Base-by-base conservation (phyloP, 768 basidiomycete species). In the Lyophyllum shimeji region DNA sequence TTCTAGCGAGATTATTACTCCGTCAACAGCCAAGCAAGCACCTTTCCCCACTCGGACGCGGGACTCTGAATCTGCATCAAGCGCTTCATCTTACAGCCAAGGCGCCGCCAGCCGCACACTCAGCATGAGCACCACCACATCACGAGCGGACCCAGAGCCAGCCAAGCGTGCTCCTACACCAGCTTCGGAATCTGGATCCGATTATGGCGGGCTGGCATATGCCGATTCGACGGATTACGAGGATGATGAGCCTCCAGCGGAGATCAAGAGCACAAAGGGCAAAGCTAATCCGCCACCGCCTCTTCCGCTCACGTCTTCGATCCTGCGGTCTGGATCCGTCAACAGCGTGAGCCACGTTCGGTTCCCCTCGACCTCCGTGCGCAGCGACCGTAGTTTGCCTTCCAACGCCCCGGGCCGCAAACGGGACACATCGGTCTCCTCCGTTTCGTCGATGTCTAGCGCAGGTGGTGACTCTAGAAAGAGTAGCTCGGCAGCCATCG, bases 161-260 rank as follows among this genome's bases (percentile, higher is more conserved):
- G n/a, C n/a, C 33, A 53, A 15, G 20, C 58, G 47, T 29, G 37
- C 52, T 20, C 53, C 55, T 5, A 66, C 71, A 2, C 50, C 65
- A 7, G 69, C 70, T 7, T 72, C 77, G 27, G 70, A 69, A 25
- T 76, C 77, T 2, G 76, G 65, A 17, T 79, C 77, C 2, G 80
- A 82, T 54, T 75, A 74, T 42, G 64, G 67, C 24, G 78, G 79
- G 15, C 69, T 82, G 20, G 81, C 81, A 1, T 83, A 83, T 58
- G 80, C 78, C 3, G 74, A 79, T 52, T 76, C 77, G 17, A 75
- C 76, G 7, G 79, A 79, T 44, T 65, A 76, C 52, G 79, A 79
- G 45, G 73, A 73, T 20, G 70, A 65, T 20, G 70, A 69, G 18
- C 67, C 40, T 29, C 40, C 67, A 21, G 60, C 65, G 24, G 63